Base-by-base conservation (phyloP, 192 early-diverging fungal species). In the Podila epigama region DNA sequence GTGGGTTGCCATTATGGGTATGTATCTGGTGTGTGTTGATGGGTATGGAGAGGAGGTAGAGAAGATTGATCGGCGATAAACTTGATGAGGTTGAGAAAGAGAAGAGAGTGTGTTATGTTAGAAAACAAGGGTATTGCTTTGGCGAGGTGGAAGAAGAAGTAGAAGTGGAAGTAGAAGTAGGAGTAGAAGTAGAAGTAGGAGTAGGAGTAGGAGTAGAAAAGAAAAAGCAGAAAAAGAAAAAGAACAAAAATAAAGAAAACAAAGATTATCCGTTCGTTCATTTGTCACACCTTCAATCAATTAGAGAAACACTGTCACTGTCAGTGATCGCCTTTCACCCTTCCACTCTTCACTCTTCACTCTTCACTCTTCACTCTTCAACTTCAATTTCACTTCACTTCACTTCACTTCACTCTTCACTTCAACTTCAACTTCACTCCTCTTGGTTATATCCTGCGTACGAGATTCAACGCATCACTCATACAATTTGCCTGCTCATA, bases 1-100 rank as follows among this genome's bases (percentile, higher is more conserved):
- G 33, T 77, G 65, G 22, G 63, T 58, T 9, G 65, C 48, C 66
- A 68, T 75, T 25, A n/a, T 44, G 41, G 15, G 41, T 6, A 4
- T 48, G 44, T 48, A 22, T 18, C 3, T 44, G 4, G 42, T 44
- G 44, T 48, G 20, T 48, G 44, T 48, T 31, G 52, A 32, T 53
- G 7, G 36, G 44, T 25, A 25, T 16, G 25, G 27, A 44, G 25
- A 41, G 58, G 13, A 60, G 6, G 0, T 6, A 31, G 13, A 28
- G 40, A 22, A 7, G 15, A 59, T 18, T 39, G 35, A 32, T 11
- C 9, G 29, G 52, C 29, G 34, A 18, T n/a, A 57, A 32, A 35
- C 8, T 22, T 13, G 22, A 33, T 25, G 33, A 22, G 57, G 22
- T 27, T 22, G 55, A 34, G 0, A 22, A 35, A 32, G 29, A 22